These are phyloP conservation scores for Phytophthora parvispora DNA, from an alignment of 352 stramenopile genomes.

Conservation along the genomic window DNA sequence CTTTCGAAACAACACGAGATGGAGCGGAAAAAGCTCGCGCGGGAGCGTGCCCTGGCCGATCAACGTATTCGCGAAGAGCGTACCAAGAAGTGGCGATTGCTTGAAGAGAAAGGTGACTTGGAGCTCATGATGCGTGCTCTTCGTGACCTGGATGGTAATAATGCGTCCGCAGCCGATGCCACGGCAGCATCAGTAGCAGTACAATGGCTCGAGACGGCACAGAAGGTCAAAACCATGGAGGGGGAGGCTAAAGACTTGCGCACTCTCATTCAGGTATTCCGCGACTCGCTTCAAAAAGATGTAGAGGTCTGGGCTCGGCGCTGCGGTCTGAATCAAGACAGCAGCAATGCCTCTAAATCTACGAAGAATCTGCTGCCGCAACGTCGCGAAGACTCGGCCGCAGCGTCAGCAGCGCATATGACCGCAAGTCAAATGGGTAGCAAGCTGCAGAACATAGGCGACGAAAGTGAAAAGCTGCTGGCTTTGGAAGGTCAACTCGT, in stretches of 20 bases:
- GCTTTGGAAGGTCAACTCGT: constrained; percentile 72
- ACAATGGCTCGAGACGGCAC: constrained; percentile 65
- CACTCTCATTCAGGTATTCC: constrained; percentile 87
- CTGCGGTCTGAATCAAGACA: constrained; percentile 29
- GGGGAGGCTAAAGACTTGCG: constrained; percentile 82
- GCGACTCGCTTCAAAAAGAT: constrained; percentile 84
- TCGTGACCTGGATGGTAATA: constrained; percentile 67
- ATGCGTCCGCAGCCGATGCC: constrained; percentile 34
- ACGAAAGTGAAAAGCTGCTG: constrained; percentile 79
- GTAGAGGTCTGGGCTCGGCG: constrained; percentile 78
- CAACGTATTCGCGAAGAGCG: constrained; percentile 86
- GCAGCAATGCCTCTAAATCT: constrained; percentile 25
- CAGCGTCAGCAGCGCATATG: constrained; percentile 76
- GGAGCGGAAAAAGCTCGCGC: constrained; percentile 83
- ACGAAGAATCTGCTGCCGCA: constrained; percentile 33
- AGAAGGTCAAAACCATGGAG: constrained; percentile 73
- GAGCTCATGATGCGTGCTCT: constrained; percentile 84
- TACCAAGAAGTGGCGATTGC: constrained; percentile 85
- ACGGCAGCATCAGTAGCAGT: constrained; percentile 16
- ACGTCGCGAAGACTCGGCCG: constrained; percentile 66
- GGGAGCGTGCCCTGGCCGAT: constrained; percentile 83
- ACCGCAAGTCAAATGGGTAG: constrained; percentile 82
- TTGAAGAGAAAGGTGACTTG: constrained; percentile 87
- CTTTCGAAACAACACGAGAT: constrained; percentile 90
- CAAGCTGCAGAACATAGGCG: constrained; percentile 84